Evolutionary conservation across 768 basidiomycete species (phyloP), one percentile per base, ranked within the genome.

Genomic region (Podaxis sp.): DNA sequence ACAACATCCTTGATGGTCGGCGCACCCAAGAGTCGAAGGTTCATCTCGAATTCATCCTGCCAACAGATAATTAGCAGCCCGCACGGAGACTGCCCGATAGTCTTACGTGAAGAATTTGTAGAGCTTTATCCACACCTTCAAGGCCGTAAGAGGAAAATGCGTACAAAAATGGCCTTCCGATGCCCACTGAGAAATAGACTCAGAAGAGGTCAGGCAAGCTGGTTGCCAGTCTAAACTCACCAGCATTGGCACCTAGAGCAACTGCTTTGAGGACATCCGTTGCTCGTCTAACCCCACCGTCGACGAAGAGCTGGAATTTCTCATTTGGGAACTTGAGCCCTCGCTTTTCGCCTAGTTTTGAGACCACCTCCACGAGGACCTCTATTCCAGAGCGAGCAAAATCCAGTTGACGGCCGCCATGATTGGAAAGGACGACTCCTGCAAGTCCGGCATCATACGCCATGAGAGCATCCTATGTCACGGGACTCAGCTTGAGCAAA

Each of bases 31-130:
- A 98, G 79, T 14, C 95, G 88, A 84, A 98, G 82, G 74, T 96
- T 95, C 96, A 98, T 98, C 78, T 95, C 93, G 67, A 99, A 93
- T 72, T 99, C 96, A 66, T 95, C 93, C 93, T 98, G 69, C 46
- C 47, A 62, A 27, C 13, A 7, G 42, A 21, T 23, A 21, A 14
- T 18, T 35, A 56, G 50, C 56, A 14, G 36, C 16, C 28, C 36
- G 40, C 13, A 21, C 2, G 5, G 35, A n/a, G 40, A 11, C 25
- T n/a, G 13, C 11, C 25, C n/a, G 32, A 3, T n/a, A 5, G 42
- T 69, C 82, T 59, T 66, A 89, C 91, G 64, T 82, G 80, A 50
- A 95, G 72, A 54, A 96, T 91, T 66, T 91, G 82, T 56, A 97
- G 68, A 0, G 92, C 91, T 64, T 82, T 86, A 56, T 91, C 88